phyloP scores from a whole-genome alignment of 495 filamentous ascomycete species.

The Choiromyces venosus region DNA sequence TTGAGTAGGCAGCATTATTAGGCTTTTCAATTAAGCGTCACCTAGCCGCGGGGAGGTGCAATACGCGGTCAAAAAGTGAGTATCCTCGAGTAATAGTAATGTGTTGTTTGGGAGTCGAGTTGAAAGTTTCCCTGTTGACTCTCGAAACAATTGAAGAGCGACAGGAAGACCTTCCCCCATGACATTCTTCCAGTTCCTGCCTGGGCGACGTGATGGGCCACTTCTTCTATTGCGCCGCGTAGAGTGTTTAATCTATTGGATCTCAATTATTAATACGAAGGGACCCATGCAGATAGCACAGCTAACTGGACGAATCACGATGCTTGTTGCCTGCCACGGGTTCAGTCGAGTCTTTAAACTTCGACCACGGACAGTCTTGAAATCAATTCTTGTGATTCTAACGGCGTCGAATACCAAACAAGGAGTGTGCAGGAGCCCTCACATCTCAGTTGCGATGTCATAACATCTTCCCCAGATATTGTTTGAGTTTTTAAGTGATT shows the following conservation, averaged over 20 bases:
- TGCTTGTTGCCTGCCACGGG: neutral
- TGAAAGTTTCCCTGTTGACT: neutral
- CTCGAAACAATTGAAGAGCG: neutral
- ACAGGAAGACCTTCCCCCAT: neutral
- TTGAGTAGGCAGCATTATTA: neutral
- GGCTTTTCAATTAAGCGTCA: neutral
- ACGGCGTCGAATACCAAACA: neutral
- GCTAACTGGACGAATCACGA: neutral
- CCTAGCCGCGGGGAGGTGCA: neutral
- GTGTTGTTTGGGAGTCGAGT: neutral
- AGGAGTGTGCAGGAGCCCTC: neutral
- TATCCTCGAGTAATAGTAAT: neutral
- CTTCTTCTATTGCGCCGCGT: neutral
- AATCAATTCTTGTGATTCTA: neutral
- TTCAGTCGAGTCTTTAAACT: neutral
- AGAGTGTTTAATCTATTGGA: neutral
- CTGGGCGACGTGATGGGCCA: neutral
- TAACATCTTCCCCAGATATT: constrained; percentile 1
- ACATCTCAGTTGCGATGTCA: neutral
- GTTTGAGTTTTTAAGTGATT: neutral
- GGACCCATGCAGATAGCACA: neutral
- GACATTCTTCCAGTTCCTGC: neutral
- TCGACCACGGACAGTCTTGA: neutral
- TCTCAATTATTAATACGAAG: neutral
- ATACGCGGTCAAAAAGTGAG: neutral